These are phyloP conservation scores for Mucor ambiguus DNA, from an alignment of 371 early-diverging fungal species.

Conservation along the genomic window DNA sequence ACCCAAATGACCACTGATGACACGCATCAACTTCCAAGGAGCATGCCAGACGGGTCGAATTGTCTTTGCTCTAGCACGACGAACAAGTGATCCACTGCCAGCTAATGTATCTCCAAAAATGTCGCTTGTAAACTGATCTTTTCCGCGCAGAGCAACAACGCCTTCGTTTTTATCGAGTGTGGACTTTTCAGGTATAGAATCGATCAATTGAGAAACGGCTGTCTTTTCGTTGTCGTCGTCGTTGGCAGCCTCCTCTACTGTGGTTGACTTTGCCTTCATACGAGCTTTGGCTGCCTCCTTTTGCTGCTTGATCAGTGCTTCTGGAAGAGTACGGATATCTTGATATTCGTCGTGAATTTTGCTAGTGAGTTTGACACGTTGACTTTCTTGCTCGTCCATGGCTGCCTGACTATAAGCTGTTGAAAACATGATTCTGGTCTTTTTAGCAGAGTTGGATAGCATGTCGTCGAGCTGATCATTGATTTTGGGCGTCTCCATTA, in stretches of 20 bases:
- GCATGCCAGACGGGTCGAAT: slow-evolving; percentile 92
- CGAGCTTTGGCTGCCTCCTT: slow-evolving; percentile 54
- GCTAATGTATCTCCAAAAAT: slow-evolving; percentile 49
- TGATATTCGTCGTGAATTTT: slow-evolving; percentile 80
- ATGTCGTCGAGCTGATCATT: slow-evolving; percentile 32
- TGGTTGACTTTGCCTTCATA: slow-evolving; percentile 25
- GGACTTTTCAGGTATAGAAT: slow-evolving; percentile 43
- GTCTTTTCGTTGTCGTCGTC: slow-evolving; percentile 20
- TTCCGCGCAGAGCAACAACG: slow-evolving; percentile 48
- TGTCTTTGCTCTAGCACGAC: slow-evolving; percentile 60
- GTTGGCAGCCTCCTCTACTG: slow-evolving; percentile 43
- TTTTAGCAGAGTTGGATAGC: slow-evolving; percentile 53
- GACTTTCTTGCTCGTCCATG: slow-evolving; percentile 63
- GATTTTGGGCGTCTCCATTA: slow-evolving; percentile 8
- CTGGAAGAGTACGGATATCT: slow-evolving; percentile 66
- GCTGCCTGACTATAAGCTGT: slow-evolving; percentile 57
- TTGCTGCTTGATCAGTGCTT: slow-evolving; percentile 59
- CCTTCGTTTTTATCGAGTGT: slow-evolving; percentile 32
- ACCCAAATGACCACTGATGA: slow-evolving; percentile 96
- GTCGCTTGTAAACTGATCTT: slow-evolving; percentile 51
- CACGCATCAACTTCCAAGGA: slow-evolving; percentile 98
- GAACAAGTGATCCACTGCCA: slow-evolving; percentile 60
- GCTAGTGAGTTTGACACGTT: slow-evolving; percentile 72
- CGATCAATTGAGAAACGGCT: slow-evolving; percentile 44
- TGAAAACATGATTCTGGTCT: slow-evolving; percentile 59